Evolutionary conservation across 1,284 basidiomycete genomes (phyloP).

Genomic region (Anthracocystis setariae): DNA sequence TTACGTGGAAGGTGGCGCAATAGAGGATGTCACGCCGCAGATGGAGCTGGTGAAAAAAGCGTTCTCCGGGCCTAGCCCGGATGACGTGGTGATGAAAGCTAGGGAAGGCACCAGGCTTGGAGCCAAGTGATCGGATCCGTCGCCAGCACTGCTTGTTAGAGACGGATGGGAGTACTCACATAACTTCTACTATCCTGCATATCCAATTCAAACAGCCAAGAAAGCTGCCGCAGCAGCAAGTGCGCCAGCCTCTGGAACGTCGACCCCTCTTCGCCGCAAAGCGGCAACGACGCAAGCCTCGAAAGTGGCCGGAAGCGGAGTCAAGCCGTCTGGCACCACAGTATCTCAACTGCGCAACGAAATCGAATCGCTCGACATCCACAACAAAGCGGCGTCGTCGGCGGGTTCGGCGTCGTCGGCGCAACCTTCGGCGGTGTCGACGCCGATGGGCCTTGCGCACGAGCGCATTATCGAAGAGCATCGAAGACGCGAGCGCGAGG

Average conservation of each 20-base stretch:
- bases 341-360: slow-evolving; percentile 59
- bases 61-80: slow-evolving; percentile 85
- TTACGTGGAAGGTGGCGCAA: slow-evolving; percentile 22
- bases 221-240: slow-evolving; percentile 37
- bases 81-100: slow-evolving; percentile 82
- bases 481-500: slow-evolving; percentile 73
- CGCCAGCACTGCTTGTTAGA: not conserved
- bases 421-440: slow-evolving; percentile 57
- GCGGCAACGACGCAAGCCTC: slow-evolving; percentile 39
- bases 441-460: slow-evolving; percentile 76
- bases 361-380: slow-evolving; percentile 53
- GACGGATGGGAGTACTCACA: not conserved
- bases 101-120: slow-evolving; percentile 75
- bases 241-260: slow-evolving; percentile 41
- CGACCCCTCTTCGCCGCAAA: slow-evolving; percentile 46
- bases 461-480: slow-evolving; percentile 89
- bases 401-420: slow-evolving; percentile 63
- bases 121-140: slow-evolving; percentile 13
- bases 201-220: slow-evolving; percentile 12
- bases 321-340: slow-evolving; percentile 68
- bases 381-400: slow-evolving; percentile 45
- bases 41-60: slow-evolving; percentile 62
- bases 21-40: slow-evolving; percentile 2
- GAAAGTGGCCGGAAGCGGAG: slow-evolving; percentile 52
- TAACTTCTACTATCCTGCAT: too few relatives aligned